Percentiles rank a stretch among this genome's conserved stretches.
These are phyloP conservation scores for Phytopythium delawarense DNA, from an alignment of 352 stramenopile genomes.

Conservation along the genomic window DNA sequence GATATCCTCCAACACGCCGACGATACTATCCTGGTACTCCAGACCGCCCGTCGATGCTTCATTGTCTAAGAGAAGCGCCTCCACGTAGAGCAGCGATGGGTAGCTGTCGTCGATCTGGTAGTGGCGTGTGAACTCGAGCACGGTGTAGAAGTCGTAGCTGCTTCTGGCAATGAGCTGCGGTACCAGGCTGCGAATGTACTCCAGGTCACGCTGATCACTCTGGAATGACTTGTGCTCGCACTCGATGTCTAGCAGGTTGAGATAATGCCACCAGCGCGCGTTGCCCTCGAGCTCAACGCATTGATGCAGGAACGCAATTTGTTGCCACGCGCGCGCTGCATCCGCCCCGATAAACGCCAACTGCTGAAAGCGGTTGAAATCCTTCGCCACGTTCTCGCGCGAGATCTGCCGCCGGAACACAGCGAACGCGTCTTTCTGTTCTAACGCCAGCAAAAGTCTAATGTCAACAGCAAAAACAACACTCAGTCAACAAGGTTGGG, in stretches of 20 bases:
- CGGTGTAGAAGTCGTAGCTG: slow-evolving; percentile 77
- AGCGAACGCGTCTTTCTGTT: slow-evolving; percentile 69
- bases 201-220: slow-evolving; percentile 57
- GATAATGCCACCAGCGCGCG: slow-evolving; percentile 79
- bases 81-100: slow-evolving; percentile 61
- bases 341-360: slow-evolving; percentile 69
- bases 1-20: slow-evolving; percentile 73
- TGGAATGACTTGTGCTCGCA: slow-evolving; percentile 79
- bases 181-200: slow-evolving; percentile 64
- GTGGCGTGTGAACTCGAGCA: slow-evolving; percentile 76
- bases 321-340: slow-evolving; percentile 69
- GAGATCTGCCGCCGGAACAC: slow-evolving; percentile 73
- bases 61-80: slow-evolving; percentile 50
- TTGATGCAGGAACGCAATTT: slow-evolving; percentile 78
- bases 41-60: slow-evolving; percentile 14
- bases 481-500: background rate
- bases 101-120: slow-evolving; percentile 84
- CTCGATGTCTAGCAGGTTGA: slow-evolving; percentile 70
- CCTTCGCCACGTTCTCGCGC: slow-evolving; percentile 76
- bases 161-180: slow-evolving; percentile 57
- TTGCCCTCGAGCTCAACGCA: slow-evolving; percentile 80
- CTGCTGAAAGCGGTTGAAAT: slow-evolving; percentile 77
- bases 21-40: slow-evolving; percentile 77
- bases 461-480: slow-evolving; percentile 4
- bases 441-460: slow-evolving; percentile 71